Base-by-base conservation (phyloP, 177 flowering plant species). In the Vitis hybrid region DNA sequence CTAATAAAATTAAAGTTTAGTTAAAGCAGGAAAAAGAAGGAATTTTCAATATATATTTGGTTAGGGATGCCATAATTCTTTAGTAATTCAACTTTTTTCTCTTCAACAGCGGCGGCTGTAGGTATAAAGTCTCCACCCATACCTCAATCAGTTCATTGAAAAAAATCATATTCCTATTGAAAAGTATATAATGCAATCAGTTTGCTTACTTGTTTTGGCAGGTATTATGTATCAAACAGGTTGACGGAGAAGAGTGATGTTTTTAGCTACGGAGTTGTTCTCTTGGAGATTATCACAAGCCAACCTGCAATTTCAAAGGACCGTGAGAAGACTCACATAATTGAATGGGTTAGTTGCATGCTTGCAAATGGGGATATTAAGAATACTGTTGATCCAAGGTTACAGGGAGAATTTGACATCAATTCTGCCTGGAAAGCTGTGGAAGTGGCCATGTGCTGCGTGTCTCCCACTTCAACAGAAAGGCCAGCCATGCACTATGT, bases 371-470 rank as follows among this genome's bases (percentile, higher is more conserved):
- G 82, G 12, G 81, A 84, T 20, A 71, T 82, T 2, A 65, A 33
- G 53, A 71, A 19, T 4, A 67, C 82, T 49, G 72, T 78, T 2
- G 88, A 86, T 70, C 78, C 73, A 15, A 77, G 79, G 24, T 65
- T 86, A 20, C 9, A 51, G 9, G 76, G 71, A 44, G 64, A 73
- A 3, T 79, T 52, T 28, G 75, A 78, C 13, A 17, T 54, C 1
- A 68, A 68, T 13, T 81, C 86, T 8, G 76, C 62, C 1, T 77
- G 84, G 85, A 84, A 77, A 66, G 80, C 68, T 24, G 50, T 77
- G 9, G 86, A 80, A 33, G 3, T 81, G 47, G 87, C 87, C 7
- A 67, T 86, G 77, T 66, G 72, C n/a, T 84, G 87, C 68, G 75
- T 76, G 1, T 38, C 74, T 5, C 18, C n/a, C 2, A 65, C 22